Percentiles rank a stretch among this genome's conserved stretches.
Conservation (phyloP, 768 basidiomycete species). For the Tremella fuciformis region DNA sequence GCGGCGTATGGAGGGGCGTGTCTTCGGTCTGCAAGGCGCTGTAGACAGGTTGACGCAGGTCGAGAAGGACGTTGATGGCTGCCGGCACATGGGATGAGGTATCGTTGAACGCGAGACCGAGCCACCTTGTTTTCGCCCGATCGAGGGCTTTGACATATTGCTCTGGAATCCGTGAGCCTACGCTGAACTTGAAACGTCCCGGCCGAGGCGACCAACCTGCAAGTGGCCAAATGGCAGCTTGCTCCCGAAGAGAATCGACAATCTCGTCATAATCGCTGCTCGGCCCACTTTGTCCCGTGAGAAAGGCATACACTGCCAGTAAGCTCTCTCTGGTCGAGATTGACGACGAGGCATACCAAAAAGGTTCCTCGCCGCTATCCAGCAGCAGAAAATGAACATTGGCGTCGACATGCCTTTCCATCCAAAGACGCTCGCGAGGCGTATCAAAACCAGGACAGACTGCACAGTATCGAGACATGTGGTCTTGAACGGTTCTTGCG, state of each 20-base stretch:
- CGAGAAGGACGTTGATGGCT: constrained; percentile 48
- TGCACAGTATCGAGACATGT: too few species aligned
- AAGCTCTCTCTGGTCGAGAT: too few species aligned
- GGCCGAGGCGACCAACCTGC: constrained; percentile 41
- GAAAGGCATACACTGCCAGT: too few species aligned
- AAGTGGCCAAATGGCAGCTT: constrained; percentile 41
- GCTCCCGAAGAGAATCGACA: constrained; percentile 32
- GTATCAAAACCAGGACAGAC: too few species aligned
- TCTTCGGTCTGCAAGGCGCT: constrained; percentile 8
- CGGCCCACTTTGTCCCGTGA: constrained; percentile 20
- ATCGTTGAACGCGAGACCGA: constrained; percentile 14
- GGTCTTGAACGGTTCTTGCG: too few species aligned
- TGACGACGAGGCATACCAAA: too few species aligned
- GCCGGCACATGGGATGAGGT: constrained; percentile 40
- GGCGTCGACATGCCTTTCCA: too few species aligned
- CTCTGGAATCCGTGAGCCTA: too few species aligned
- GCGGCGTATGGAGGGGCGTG: too few species aligned
- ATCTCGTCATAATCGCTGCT: constrained; percentile 43
- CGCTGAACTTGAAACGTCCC: too few species aligned
- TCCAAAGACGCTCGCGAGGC: too few species aligned
- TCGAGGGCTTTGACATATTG: constrained; percentile 47
- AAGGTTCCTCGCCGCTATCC: constrained; percentile 47
- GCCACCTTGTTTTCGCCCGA: constrained; percentile 46
- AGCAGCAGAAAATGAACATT: constrained; percentile 48
- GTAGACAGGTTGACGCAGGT: constrained; percentile 47